Conservation (phyloP, 2,329 filamentous ascomycete species). For the Penicillium sp. region DNA sequence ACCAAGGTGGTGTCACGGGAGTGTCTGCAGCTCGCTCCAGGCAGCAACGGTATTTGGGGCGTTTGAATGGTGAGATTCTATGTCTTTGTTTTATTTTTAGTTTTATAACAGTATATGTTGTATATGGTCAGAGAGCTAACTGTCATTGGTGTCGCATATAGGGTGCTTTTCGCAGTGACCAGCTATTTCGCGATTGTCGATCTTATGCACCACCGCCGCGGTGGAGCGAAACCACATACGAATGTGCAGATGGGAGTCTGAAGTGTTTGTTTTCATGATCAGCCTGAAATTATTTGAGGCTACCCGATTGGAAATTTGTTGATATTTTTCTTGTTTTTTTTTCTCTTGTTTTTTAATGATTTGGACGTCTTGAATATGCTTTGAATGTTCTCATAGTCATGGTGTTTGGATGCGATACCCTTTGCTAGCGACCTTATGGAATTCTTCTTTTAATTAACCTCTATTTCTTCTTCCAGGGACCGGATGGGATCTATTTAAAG, state of each 20-base stretch:
- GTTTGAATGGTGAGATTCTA: conserved; percentile 39
- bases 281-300: no score
- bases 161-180: conserved; percentile 43
- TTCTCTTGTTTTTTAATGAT: no score
- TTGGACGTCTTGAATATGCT: no score
- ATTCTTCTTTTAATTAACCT: neutral
- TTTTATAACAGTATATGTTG: neutral
- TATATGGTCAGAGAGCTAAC: neutral
- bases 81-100: neutral
- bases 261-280: neutral
- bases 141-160: conserved; percentile 7
- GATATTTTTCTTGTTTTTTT: neutral
- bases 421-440: neutral
- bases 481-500: neutral
- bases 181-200: conserved; percentile 43
- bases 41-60: conserved; percentile 43
- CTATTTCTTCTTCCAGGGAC: neutral
- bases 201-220: conserved; percentile 36
- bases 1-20: conserved; percentile 46
- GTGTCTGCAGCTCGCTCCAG: conserved; percentile 53
- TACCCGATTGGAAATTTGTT: neutral
- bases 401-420: conserved; percentile 1
- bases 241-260: conserved; percentile 20
- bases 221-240: conserved; percentile 18
- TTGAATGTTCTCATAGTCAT: neutral